Evolutionary conservation across 1,284 basidiomycete species (phyloP).

Genomic region (Ganoderma multipileum): DNA sequence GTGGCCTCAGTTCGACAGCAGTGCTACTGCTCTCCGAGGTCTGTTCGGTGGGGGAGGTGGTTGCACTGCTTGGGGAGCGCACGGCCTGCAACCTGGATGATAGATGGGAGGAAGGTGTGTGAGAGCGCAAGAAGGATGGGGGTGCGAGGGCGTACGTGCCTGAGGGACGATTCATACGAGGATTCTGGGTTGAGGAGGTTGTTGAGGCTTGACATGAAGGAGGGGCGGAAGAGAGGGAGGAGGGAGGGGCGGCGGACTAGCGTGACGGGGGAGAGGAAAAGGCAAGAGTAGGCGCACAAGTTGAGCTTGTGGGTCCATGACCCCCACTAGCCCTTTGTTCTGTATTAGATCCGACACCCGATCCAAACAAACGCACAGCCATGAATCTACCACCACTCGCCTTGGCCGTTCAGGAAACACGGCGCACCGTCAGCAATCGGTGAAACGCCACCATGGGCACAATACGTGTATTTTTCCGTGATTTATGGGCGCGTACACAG

Average conservation of each 20-base stretch:
- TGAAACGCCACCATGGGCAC: constrained; percentile 7
- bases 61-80: constrained; percentile 32
- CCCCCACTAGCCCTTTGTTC: constrained; percentile 40
- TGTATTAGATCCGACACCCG: constrained; percentile 39
- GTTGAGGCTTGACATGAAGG: constrained; percentile 43
- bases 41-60: constrained; percentile 31
- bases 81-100: constrained; percentile 29
- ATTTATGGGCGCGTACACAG: constrained; percentile 19
- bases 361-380: constrained; percentile 35
- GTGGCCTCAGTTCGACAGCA: constrained; percentile 36
- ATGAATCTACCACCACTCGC: background rate
- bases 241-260: constrained; percentile 24
- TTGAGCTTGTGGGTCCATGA: constrained; percentile 46
- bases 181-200: constrained; percentile 45
- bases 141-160: constrained; percentile 32
- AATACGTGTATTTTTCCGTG: constrained; percentile 21
- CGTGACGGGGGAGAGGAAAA: constrained; percentile 38
- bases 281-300: constrained; percentile 41
- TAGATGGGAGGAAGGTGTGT: constrained; percentile 14
- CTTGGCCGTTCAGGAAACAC: constrained; percentile 9
- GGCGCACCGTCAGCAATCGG: constrained; percentile 9
- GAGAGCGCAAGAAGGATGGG: constrained; percentile 18
- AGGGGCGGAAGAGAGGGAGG: constrained; percentile 25
- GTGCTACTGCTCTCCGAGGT: constrained; percentile 30
- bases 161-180: constrained; percentile 34